These are phyloP conservation scores for Fusarium annulatum DNA, from an alignment of 2,329 filamentous ascomycete genomes.

Conservation along the genomic window DNA sequence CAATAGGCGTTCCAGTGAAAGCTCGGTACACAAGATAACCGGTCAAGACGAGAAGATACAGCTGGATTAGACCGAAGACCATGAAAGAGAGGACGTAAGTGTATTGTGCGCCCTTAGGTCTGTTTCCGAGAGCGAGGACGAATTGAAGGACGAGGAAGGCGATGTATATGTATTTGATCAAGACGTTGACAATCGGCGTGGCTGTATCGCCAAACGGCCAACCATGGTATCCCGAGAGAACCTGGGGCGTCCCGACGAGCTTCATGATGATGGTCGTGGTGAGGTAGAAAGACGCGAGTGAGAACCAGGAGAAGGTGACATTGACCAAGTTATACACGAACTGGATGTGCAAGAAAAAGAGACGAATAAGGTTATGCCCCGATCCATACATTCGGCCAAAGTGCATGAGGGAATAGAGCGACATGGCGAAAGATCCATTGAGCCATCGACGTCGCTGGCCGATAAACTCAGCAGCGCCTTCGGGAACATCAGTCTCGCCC, in stretches of 20 bases:
- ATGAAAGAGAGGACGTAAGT: slow-evolving; percentile 41
- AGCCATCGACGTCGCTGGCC: slow-evolving; percentile 41
- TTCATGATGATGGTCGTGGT: slow-evolving; percentile 42
- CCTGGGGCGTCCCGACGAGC: slow-evolving; percentile 37
- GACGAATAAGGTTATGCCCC: slow-evolving; percentile 38
- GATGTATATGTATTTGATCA: slow-evolving; percentile 41
- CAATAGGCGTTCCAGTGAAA: slow-evolving; percentile 32
- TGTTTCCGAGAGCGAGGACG: slow-evolving; percentile 40
- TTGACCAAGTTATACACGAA: slow-evolving; percentile 42
- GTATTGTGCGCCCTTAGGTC: slow-evolving; percentile 41
- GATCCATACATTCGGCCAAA: slow-evolving; percentile 40
- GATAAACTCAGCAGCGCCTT: slow-evolving; percentile 40
- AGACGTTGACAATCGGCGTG: slow-evolving; percentile 39
- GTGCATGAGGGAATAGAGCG: slow-evolving; percentile 42
- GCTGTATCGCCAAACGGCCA: slow-evolving; percentile 41
- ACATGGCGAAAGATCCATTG: slow-evolving; percentile 42
- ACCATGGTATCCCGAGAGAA: slow-evolving; percentile 32
- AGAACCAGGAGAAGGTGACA: slow-evolving; percentile 41
- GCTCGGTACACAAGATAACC: slow-evolving; percentile 42
- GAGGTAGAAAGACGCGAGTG: slow-evolving; percentile 37
- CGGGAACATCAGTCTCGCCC: slow-evolving; percentile 42
- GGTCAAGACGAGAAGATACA: slow-evolving; percentile 39
- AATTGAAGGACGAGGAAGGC: slow-evolving; percentile 41
- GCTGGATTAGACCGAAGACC: slow-evolving; percentile 40
- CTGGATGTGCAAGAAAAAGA: slow-evolving; percentile 42